These are phyloP conservation scores for Chloridella minuta DNA, from an alignment of 352 stramenopile genomes.

Conservation along the genomic window DNA sequence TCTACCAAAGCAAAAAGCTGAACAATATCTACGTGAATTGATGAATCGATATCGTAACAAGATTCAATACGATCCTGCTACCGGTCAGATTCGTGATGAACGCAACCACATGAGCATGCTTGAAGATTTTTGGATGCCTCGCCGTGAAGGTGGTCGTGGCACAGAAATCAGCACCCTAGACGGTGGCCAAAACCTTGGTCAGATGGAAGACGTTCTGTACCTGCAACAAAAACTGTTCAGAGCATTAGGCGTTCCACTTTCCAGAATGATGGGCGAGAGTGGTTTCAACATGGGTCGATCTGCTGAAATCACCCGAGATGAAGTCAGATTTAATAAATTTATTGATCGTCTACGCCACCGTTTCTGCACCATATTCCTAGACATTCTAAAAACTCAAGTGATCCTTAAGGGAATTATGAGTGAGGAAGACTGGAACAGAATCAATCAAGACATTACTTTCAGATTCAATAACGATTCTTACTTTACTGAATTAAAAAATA, in stretches of 20 bases:
- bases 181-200: not conserved
- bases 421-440: not conserved
- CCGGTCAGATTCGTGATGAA: not conserved
- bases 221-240: not conserved
- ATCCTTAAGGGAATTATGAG: conserved; percentile 7
- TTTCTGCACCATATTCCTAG: not conserved
- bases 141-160: not conserved
- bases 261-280: not conserved
- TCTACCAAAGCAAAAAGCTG: not conserved
- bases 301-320: not conserved
- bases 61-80: conserved; percentile 1
- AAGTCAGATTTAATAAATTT: not conserved
- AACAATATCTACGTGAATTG: conserved; percentile 5
- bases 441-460: not conserved
- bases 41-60: not conserved
- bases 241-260: not conserved
- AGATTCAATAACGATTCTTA: not conserved
- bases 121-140: conserved; percentile 9
- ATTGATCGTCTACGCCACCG: not conserved
- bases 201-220: conserved; percentile 2
- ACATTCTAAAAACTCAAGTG: conserved; percentile 8
- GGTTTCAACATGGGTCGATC: not conserved
- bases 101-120: not conserved
- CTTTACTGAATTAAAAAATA: not conserved
- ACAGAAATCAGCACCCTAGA: not conserved